phyloP scores from a whole-genome alignment of 73 alveolate genomes.

The Breviolum minutum region DNA sequence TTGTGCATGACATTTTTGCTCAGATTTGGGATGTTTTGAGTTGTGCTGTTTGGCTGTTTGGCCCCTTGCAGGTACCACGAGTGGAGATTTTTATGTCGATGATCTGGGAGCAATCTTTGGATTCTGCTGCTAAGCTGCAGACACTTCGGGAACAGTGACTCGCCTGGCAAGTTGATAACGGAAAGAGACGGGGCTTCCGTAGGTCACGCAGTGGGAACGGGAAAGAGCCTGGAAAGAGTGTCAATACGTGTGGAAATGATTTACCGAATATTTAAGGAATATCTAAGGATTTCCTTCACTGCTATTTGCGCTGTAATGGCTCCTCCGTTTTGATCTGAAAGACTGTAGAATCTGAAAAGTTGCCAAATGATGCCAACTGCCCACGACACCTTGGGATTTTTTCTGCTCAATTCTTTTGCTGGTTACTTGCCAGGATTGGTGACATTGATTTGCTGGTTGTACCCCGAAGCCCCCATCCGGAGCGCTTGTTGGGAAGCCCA shows the following conservation, averaged over 20 bases:
- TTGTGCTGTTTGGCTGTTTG: neutral
- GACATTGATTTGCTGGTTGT: slow-evolving; percentile 2
- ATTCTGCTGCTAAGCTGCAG: slow-evolving; percentile 47
- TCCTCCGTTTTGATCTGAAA: no score
- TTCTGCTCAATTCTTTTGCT: neutral
- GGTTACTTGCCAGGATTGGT: neutral
- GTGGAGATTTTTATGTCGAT: slow-evolving; percentile 43
- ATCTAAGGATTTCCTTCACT: no score
- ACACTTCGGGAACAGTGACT: neutral
- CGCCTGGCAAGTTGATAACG: neutral
- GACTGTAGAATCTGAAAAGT: no score
- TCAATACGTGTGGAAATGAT: no score
- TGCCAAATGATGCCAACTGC: no score
- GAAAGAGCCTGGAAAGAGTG: no score
- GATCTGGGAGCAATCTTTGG: slow-evolving; percentile 62
- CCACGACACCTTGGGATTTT: neutral
- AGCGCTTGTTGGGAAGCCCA: slow-evolving; percentile 7
- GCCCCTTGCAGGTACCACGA: neutral
- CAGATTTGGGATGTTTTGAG: neutral
- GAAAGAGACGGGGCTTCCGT: no score
- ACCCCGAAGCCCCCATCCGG: neutral
- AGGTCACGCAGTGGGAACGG: no score
- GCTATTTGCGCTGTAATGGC: no score
- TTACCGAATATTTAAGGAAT: no score
- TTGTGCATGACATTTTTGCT: neutral